Evolutionary conservation across 352 stramenopile genomes (phyloP).

Genomic region (Phytophthora pisi): DNA sequence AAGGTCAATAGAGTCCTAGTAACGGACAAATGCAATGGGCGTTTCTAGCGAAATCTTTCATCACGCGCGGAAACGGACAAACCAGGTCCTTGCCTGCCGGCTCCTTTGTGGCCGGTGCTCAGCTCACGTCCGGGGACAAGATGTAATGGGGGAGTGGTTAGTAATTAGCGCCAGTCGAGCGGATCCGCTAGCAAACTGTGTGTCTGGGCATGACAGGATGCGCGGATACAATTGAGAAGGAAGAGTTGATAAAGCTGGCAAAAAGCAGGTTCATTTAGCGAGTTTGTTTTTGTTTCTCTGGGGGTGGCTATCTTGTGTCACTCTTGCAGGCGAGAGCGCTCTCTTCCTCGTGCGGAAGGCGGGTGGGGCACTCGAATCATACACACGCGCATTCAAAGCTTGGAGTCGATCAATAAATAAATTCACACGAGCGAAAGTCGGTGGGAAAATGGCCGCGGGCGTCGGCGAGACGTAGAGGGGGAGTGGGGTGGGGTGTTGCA

Average conservation of each 20-base stretch:
- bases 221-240: background rate
- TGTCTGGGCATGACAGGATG: background rate
- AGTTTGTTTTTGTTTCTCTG: conserved; percentile 25
- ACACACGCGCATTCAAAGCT: conserved; percentile 45
- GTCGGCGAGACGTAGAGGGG: background rate
- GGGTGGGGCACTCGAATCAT: conserved; percentile 31
- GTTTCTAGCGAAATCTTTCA: conserved; percentile 36
- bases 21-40: conserved; percentile 25
- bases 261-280: conserved; percentile 44
- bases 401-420: conserved; percentile 54
- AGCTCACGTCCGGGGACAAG: background rate
- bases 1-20: conserved; percentile 19
- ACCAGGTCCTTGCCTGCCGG: conserved; percentile 3
- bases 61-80: conserved; percentile 19
- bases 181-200: background rate
- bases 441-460: conserved; percentile 16
- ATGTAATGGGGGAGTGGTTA: conserved; percentile 18
- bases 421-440: conserved; percentile 33
- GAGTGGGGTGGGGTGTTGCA: background rate
- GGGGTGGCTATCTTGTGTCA: conserved; percentile 23
- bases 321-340: conserved; percentile 18
- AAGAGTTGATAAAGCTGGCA: conserved; percentile 7
- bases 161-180: conserved; percentile 11
- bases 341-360: conserved; percentile 18
- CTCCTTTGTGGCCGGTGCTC: conserved; percentile 6